phyloP scores from a whole-genome alignment of 768 basidiomycete genomes.

The Ramaria sp. region DNA sequence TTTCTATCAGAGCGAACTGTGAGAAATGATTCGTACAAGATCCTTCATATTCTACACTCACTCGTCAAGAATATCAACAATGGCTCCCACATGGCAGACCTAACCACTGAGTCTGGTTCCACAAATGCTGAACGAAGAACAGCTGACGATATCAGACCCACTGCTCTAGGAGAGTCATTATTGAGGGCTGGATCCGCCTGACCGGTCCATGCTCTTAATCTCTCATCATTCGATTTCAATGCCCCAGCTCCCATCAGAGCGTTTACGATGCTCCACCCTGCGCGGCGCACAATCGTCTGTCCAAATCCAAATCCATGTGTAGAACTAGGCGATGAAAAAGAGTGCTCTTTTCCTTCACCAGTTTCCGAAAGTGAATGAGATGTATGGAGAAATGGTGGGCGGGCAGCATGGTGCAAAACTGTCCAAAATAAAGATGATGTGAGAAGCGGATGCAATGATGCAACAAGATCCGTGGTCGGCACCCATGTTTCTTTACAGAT shows the following conservation, averaged over 20 bases:
- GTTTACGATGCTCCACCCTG: conserved; percentile 52
- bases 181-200: not conserved
- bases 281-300: conserved; percentile 64
- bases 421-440: conserved; percentile 51
- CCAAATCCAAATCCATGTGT: conserved; percentile 42
- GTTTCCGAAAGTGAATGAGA: not conserved
- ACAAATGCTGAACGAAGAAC: conserved; percentile 59
- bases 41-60: conserved; percentile 21
- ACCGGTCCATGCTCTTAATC: not conserved
- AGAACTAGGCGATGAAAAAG: conserved; percentile 10
- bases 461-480: not conserved
- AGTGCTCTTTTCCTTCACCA: not conserved
- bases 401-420: conserved; percentile 33
- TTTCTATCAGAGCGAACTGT: conserved; percentile 30
- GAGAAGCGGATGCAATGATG: conserved; percentile 26
- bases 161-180: not conserved
- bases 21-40: not conserved
- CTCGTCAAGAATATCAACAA: conserved; percentile 64
- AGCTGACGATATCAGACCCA: conserved; percentile 20
- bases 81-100: conserved; percentile 57
- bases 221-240: conserved; percentile 8
- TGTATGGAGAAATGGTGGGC: conserved; percentile 27
- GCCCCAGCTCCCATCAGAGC: conserved; percentile 24
- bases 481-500: not conserved
- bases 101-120: conserved; percentile 63